Evolutionary conservation across 148 eudicot genomes (phyloP).

Genomic region (Spergularia bocconei): DNA sequence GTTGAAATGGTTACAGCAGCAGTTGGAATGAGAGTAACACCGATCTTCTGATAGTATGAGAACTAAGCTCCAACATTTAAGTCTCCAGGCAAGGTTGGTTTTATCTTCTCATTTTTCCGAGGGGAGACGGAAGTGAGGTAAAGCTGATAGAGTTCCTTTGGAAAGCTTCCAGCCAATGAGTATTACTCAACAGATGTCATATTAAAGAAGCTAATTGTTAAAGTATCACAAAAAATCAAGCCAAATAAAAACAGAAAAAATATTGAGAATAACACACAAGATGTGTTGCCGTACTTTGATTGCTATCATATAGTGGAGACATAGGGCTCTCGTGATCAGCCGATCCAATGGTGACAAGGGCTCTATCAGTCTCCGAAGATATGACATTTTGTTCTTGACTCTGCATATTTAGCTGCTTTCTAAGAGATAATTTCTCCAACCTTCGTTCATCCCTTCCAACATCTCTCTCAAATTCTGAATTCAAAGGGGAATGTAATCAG

Average conservation of each 20-base stretch:
- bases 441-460: constrained; percentile 59
- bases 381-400: constrained; percentile 53
- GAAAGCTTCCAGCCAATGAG: no score
- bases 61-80: no score
- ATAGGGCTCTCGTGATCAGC: constrained; percentile 37
- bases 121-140: no score
- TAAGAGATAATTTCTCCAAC: constrained; percentile 72
- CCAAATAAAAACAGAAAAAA: not conserved
- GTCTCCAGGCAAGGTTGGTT: no score
- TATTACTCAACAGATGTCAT: not conserved
- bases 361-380: constrained; percentile 33
- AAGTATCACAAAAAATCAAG: constrained; percentile 1
- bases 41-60: not conserved
- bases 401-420: constrained; percentile 78
- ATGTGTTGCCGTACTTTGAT: constrained; percentile 36
- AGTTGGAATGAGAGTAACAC: not conserved
- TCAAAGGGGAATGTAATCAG: constrained; percentile 11
- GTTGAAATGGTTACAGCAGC: not conserved
- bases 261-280: not conserved
- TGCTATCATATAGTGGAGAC: constrained; percentile 36
- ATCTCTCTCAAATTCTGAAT: constrained; percentile 54
- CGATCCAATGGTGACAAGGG: constrained; percentile 37
- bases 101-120: no score
- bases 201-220: not conserved
- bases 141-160: not conserved